A percentile compares a stretch with the other conserved stretches of the same genome.
Conservation (phyloP, 768 basidiomycete species). For the Tylopilus rubrobrunneus region DNA sequence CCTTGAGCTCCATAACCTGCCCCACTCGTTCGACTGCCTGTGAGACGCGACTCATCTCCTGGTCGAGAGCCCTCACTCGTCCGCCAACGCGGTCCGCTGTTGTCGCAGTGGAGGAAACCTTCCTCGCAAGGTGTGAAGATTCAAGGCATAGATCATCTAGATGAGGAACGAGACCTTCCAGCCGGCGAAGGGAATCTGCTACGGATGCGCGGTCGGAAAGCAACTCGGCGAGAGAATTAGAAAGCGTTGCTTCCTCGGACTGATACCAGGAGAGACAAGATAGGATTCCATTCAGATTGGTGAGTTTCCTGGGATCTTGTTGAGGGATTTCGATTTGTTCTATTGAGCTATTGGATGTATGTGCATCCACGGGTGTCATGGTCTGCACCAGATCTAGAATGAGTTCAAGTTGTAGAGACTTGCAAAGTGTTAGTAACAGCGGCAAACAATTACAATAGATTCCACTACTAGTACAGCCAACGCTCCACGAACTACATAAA, state of each 20-base stretch:
- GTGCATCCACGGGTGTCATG: slow-evolving; percentile 9
- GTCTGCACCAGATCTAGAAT: background rate
- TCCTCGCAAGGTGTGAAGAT: slow-evolving; percentile 48
- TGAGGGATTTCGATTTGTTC: slow-evolving; percentile 9
- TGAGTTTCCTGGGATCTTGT: slow-evolving; percentile 40
- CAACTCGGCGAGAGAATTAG: slow-evolving; percentile 65
- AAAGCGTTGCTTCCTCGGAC: slow-evolving; percentile 73
- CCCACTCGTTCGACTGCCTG: slow-evolving; percentile 90
- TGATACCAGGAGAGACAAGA: slow-evolving; percentile 73
- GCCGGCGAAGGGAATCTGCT: slow-evolving; percentile 52
- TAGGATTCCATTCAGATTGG: slow-evolving; percentile 63
- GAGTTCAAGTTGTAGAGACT: no score
- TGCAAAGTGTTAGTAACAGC: background rate
- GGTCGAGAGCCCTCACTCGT: slow-evolving; percentile 82
- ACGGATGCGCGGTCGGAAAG: slow-evolving; percentile 69
- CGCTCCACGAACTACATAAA: no score
- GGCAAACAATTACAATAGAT: background rate
- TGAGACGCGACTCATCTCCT: slow-evolving; percentile 87
- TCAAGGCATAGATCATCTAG: slow-evolving; percentile 63
- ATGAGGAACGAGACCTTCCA: slow-evolving; percentile 56
- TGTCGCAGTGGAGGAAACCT: slow-evolving; percentile 67
- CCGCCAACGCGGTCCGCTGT: slow-evolving; percentile 91
- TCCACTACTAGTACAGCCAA: no score
- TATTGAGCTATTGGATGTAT: slow-evolving; percentile 4
- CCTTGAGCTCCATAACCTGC: slow-evolving; percentile 95